Percentiles rank a stretch among this genome's conserved stretches.
Conservation (phyloP, 371 early-diverging fungal species). For the Umbelopsis sp. region DNA sequence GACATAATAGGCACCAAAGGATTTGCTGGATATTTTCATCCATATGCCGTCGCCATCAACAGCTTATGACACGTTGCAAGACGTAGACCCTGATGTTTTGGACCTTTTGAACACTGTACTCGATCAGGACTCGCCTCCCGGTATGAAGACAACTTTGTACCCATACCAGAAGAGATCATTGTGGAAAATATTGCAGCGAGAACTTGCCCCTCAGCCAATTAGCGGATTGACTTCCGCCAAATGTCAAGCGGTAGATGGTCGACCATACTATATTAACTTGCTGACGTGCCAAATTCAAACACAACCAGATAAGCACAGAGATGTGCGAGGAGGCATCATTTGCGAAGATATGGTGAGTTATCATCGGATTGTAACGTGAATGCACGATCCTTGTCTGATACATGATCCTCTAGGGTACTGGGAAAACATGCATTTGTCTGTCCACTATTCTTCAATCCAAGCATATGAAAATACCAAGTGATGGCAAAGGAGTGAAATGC, state of each 20-base stretch:
- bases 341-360: conserved; percentile 76
- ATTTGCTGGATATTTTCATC: conserved; percentile 44
- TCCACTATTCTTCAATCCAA: conserved; percentile 65
- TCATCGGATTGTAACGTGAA: too few relatives aligned
- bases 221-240: conserved; percentile 41
- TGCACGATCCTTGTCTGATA: not conserved
- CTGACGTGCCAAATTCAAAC: conserved; percentile 23
- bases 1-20: conserved; percentile 2
- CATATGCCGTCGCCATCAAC: conserved; percentile 46
- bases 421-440: conserved; percentile 74
- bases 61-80: conserved; percentile 11
- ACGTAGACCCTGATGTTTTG: conserved; percentile 21
- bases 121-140: conserved; percentile 29
- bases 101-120: conserved; percentile 25
- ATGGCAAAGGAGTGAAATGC: conserved; percentile 27
- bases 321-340: conserved; percentile 69
- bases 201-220: conserved; percentile 54
- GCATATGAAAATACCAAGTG: conserved; percentile 41
- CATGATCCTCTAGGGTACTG: conserved; percentile 61
- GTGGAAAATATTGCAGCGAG: conserved; percentile 69
- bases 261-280: conserved; percentile 50
- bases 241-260: conserved; percentile 35
- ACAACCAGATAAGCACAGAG: conserved; percentile 38
- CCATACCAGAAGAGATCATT: conserved; percentile 64
- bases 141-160: conserved; percentile 65